Base-by-base conservation (phyloP, 257 asterid genomes). In the Linaria vulgaris region DNA sequence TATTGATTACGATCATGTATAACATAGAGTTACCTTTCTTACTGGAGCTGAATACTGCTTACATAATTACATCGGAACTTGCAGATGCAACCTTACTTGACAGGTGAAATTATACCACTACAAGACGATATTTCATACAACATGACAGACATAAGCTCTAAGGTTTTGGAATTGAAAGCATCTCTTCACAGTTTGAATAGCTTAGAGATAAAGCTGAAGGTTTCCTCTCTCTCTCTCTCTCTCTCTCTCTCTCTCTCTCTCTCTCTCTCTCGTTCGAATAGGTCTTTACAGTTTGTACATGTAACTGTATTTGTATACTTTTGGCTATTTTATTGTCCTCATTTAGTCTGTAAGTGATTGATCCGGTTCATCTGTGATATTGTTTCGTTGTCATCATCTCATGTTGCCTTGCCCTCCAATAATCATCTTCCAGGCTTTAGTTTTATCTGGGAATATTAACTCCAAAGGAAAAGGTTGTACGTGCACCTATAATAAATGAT, bases 161-260 rank as follows among this genome's bases (percentile, higher is more conserved):
- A 77, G 79, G 80, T 85, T 19, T 48, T 56, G 70, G 77, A 80
- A 68, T 61, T 90, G 68, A 80, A 76, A 70, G 90, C 83, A 79
- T 82, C 84, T 73, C 88, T 87, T 67, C 71, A 43, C 13, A 81
- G 60, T 79, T 72, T 90, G 79, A 90, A 82, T 73, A 79, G 74
- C 76, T 77, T 90, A 79, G 95, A 87, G 83, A 83, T 90, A 71
- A 90, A 87, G 78, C 69, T 90, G 84, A 90, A 90, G 95, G 97
- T 85, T 69, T 75, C 72, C 47, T 64, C 66, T 56, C 52, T 61
- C 37, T 17, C 75, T 63, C 68, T 67, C 72, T 65, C 52, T 63
- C 64, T 24, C 41, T n/a, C n/a, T n/a, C n/a, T n/a, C 47, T 64
- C 66, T 56, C 52, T 61, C 37, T 17, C 75, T 63, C 68, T 67